Evolutionary conservation across 257 asterid genomes (phyloP), one percentile per base, ranked within the genome.

Genomic region (Solanum sejunctum): DNA sequence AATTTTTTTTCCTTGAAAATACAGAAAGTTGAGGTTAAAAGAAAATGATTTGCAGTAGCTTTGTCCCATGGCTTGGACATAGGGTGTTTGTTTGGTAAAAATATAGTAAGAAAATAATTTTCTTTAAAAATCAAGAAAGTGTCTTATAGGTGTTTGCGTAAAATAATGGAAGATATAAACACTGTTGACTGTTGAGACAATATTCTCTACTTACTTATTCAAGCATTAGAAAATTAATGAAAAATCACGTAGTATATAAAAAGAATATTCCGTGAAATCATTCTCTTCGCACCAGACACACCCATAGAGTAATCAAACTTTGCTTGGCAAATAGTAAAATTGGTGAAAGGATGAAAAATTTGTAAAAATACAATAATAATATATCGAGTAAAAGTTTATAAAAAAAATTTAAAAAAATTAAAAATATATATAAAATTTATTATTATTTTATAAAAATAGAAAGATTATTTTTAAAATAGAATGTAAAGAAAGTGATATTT

Each of bases 401-500:
- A 2, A 5, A 36, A 0, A 36, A 4, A 3, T 3, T 0, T 36
- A 4, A 4, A 3, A 4, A 36, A 4, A 36, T 3, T 36, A 2
- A 36, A 36, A 36, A 36, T 36, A 36, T 36, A 36, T 6, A 3
- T 0, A 36, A 36, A 36, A 3, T 0, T 36, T 5, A 36, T 36
- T 2, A 36, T 7, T 36, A 36, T 0, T 1, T 4, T 1, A 36
- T 5, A 4, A 5, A 32, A 3, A 32, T 32, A 32, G 0, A 32
- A 3, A 32, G 0, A 3, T 32, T 3, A 1, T 32, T 36, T 36
- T n/a, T n/a, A n/a, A n/a, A n/a, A n/a, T n/a, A n/a, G 63, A 23
- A 49, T 49, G 61, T 23, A 77, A 77, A 77, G 41, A 77, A 26
- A 51, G 89, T 87, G 84, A 91, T 89, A 32, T 36, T 36, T 90